These are phyloP conservation scores for Candida bentonensis DNA, from an alignment of 805 yeast species.

Conservation along the genomic window DNA sequence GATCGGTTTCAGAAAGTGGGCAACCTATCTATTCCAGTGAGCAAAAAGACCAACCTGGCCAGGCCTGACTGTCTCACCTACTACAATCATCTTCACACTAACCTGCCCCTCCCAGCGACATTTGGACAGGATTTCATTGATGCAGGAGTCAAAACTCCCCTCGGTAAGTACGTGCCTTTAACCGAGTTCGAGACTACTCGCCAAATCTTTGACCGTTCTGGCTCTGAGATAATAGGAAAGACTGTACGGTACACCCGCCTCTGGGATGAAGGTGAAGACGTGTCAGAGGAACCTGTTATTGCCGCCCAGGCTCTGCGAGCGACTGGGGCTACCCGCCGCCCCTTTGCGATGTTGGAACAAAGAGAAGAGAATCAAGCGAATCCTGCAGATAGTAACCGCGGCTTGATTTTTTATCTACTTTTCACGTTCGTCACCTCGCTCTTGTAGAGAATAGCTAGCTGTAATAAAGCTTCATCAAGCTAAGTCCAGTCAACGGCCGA, in stretches of 20 bases:
- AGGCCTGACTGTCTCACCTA: constrained; percentile 4
- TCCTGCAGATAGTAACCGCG: constrained; percentile 3
- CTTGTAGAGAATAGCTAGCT: too few relatives aligned
- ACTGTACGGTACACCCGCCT: constrained; percentile 22
- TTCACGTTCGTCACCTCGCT: too few relatives aligned
- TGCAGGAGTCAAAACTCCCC: constrained; percentile 8
- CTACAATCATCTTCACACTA: constrained; percentile 4
- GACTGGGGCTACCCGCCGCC: constrained; percentile 9
- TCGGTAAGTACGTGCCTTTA: constrained; percentile 1
- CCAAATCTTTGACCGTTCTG: constrained; percentile 20
- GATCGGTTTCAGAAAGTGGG: constrained; percentile 4
- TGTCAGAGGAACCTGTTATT: too few relatives aligned
- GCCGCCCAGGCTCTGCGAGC: too few relatives aligned
- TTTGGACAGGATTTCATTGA: constrained; percentile 5
- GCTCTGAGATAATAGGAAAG: constrained; percentile 19
- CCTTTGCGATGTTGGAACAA: constrained; percentile 12
- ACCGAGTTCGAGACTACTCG: constrained; percentile 12
- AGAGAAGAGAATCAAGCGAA: constrained; percentile 11
- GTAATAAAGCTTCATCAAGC: too few relatives aligned
- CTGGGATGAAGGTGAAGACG: constrained; percentile 9
- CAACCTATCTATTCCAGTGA: background rate
- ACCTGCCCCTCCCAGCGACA: constrained; percentile 3
- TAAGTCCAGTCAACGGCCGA: too few relatives aligned
- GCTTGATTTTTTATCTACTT: background rate
- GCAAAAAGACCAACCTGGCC: background rate